Percentiles rank a stretch among this genome's conserved stretches.
Conservation (phyloP, 2,329 filamentous ascomycete genomes). For the Kalmusia sp. region DNA sequence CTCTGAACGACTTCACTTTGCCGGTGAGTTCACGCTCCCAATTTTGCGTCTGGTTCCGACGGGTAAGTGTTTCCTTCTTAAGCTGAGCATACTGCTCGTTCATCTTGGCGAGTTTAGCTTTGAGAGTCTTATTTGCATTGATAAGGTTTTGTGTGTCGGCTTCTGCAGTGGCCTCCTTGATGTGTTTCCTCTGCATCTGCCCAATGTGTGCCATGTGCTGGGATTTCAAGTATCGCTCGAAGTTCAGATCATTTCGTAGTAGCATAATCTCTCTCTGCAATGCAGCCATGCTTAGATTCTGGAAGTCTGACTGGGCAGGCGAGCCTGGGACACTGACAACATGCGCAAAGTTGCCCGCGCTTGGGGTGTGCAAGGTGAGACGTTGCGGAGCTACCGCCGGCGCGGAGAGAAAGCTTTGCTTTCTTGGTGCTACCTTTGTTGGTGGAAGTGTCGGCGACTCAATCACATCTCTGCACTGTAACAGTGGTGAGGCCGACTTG, state of each 20-base stretch:
- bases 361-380: constrained; percentile 34
- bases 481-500: constrained; percentile 55
- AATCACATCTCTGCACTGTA: constrained; percentile 47
- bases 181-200: constrained; percentile 75
- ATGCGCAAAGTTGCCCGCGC: constrained; percentile 43
- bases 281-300: constrained; percentile 49
- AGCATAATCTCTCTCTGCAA: constrained; percentile 78
- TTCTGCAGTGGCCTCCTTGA: constrained; percentile 78
- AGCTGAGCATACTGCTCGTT: constrained; percentile 74
- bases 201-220: constrained; percentile 85
- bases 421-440: constrained; percentile 39
- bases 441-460: constrained; percentile 72
- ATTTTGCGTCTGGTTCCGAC: constrained; percentile 76
- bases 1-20: constrained; percentile 70
- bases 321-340: constrained; percentile 27
- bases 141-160: constrained; percentile 84
- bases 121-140: constrained; percentile 76
- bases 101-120: constrained; percentile 74
- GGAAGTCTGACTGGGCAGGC: constrained; percentile 36
- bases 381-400: constrained; percentile 28
- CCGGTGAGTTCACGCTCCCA: constrained; percentile 75
- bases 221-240: constrained; percentile 83
- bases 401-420: constrained; percentile 27
- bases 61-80: constrained; percentile 75
- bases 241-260: constrained; percentile 80